These are phyloP conservation scores for Heliamphora exappendiculata DNA, from an alignment of 148 eudicot genomes.

Conservation along the genomic window DNA sequence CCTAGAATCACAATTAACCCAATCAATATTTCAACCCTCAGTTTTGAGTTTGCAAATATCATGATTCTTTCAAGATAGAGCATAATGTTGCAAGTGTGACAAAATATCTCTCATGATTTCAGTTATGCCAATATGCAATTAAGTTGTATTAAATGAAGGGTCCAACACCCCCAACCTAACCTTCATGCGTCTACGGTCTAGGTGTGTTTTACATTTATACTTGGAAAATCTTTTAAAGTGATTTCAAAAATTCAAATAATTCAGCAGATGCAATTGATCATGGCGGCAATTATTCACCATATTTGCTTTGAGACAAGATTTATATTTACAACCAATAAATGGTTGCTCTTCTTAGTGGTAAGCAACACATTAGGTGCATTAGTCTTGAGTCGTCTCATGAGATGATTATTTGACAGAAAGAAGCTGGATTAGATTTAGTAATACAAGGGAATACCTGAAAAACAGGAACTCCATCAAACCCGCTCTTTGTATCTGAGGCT, in stretches of 20 bases:
- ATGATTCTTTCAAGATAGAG: background rate
- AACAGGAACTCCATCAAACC: slow-evolving; percentile 96
- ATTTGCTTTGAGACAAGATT: background rate
- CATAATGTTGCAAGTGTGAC: background rate
- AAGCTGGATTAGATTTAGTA: background rate
- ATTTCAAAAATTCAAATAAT: background rate
- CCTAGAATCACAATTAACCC: background rate
- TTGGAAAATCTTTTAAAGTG: background rate
- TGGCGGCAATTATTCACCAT: background rate
- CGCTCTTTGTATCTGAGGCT: slow-evolving; percentile 48
- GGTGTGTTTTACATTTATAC: background rate
- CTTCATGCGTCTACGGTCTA: background rate
- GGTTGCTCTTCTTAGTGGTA: background rate
- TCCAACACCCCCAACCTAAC: background rate
- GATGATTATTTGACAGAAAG: background rate
- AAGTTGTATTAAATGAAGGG: background rate
- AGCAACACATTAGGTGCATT: background rate
- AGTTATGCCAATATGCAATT: background rate
- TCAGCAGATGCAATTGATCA: background rate
- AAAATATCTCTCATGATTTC: background rate
- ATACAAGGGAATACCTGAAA: slow-evolving; percentile 57
- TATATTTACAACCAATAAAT: background rate
- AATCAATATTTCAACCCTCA: background rate
- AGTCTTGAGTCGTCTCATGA: background rate
- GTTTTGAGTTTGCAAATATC: background rate